Base-by-base conservation (phyloP, 2,329 filamentous ascomycete genomes). In the Hypoxylon sp. region DNA sequence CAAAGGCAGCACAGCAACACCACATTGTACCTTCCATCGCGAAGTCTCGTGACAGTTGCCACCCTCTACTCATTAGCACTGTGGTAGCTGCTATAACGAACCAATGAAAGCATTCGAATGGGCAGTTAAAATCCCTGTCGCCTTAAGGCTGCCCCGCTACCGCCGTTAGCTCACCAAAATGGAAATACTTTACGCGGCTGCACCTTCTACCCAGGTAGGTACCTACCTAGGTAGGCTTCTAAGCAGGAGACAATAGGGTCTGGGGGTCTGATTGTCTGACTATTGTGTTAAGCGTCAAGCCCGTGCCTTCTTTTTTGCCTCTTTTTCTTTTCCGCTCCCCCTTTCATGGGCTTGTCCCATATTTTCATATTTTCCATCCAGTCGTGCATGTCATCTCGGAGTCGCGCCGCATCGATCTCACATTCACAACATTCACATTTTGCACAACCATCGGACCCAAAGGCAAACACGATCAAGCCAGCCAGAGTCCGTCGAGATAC, bases 111-210 rank as follows among this genome's bases (percentile, higher is more conserved):
- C n/a, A n/a, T n/a, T n/a, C n/a, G n/a, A n/a, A n/a, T n/a, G n/a
- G n/a, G n/a, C 44, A 59, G 48, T 60, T 62, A 30, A 65, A 56
- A 32, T 24, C 50, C 58, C 46, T 56, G 58, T n/a, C 51, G 2
- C 6, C 6, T 3, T 20, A 2, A 39, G 15, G 34, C 15, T 10
- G 34, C 5, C 8, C 17, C 37, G 2, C 17, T 10, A 55, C 60
- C 20, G 37, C 57, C 55, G 59, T 59, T 67, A 59, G 62, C 55
- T 60, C 59, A 54, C 50, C 19, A 11, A 62, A 62, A 59, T 24
- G 55, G 50, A 65, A 65, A 15, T 62, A 65, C 62, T 68, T 68
- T 62, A 68, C 65, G 62, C 65, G 65, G 22, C 8, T 62, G 62
- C 65, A 62, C 30, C 30, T 34, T 34, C 30, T n/a, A n/a, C n/a